phyloP scores from a whole-genome alignment of 805 yeast species.

The Sungouiella blattae region DNA sequence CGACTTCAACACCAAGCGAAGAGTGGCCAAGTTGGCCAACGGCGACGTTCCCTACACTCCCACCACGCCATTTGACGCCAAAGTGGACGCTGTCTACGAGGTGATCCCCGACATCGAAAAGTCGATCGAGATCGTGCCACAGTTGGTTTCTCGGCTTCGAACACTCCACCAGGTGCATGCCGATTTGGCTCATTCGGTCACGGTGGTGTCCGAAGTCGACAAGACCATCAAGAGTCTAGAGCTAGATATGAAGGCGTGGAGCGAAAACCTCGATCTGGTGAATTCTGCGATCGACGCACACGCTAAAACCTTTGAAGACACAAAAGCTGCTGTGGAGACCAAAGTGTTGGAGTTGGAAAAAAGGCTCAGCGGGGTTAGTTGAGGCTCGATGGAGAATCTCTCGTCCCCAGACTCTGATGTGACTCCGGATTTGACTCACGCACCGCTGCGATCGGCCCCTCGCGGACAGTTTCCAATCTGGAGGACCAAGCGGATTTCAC shows the following conservation, averaged over 20 bases:
- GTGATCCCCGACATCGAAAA: slow-evolving; percentile 24
- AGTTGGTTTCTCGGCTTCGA: slow-evolving; percentile 26
- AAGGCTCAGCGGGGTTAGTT: too few species aligned
- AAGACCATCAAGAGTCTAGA: slow-evolving; percentile 20
- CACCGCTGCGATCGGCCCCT: too few species aligned
- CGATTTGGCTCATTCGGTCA: slow-evolving; percentile 27
- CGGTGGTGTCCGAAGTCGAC: slow-evolving; percentile 25
- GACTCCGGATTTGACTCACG: too few species aligned
- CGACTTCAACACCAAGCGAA: slow-evolving; percentile 16
- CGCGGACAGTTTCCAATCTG: too few species aligned
- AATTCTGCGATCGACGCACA: slow-evolving; percentile 22
- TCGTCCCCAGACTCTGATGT: too few species aligned
- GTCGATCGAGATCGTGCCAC: slow-evolving; percentile 21
- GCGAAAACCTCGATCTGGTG: slow-evolving; percentile 18
- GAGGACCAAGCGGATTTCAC: too few species aligned
- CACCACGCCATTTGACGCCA: slow-evolving; percentile 12
- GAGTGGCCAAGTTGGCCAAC: slow-evolving; percentile 14
- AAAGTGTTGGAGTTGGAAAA: slow-evolving; percentile 6
- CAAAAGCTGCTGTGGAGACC: slow-evolving; percentile 13
- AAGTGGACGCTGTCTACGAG: slow-evolving; percentile 24
- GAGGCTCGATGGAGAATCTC: too few species aligned
- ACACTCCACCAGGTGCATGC: slow-evolving; percentile 31
- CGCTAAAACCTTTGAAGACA: slow-evolving; percentile 23
- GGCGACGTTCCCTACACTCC: slow-evolving; percentile 2
- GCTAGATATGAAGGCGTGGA: slow-evolving; percentile 31